Conservation (phyloP, 2,329 filamentous ascomycete genomes). For the Fusarium tuaranense region DNA sequence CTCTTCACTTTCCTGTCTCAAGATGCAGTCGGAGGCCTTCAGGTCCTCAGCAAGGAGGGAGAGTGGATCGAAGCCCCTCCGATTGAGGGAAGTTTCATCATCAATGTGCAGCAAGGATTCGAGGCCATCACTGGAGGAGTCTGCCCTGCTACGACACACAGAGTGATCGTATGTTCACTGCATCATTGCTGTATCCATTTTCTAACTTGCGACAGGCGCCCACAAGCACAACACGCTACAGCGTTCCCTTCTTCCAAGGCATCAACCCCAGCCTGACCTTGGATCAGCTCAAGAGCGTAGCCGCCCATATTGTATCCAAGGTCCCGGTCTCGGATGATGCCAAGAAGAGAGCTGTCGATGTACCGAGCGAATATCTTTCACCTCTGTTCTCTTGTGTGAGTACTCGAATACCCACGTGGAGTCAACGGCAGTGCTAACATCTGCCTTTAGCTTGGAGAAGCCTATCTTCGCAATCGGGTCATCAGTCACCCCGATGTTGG, state of each 20-base stretch:
- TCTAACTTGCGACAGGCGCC: not conserved
- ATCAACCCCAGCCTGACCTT: slow-evolving; percentile 6
- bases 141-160: slow-evolving; percentile 5
- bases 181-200: not conserved
- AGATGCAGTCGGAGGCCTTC: slow-evolving; percentile 2
- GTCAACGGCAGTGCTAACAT: not conserved
- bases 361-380: slow-evolving; percentile 6
- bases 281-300: not conserved
- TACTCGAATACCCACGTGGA: fast-evolving
- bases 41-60: slow-evolving; percentile 6
- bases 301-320: slow-evolving; percentile 7
- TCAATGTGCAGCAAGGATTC: slow-evolving; percentile 10
- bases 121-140: slow-evolving; percentile 15
- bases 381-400: slow-evolving; percentile 6
- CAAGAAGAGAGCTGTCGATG: slow-evolving; percentile 6
- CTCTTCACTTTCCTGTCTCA: slow-evolving; percentile 10
- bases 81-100: slow-evolving; percentile 11
- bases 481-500: slow-evolving; percentile 14
- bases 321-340: not conserved
- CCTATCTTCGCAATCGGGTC: slow-evolving; percentile 3
- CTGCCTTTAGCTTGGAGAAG: not conserved
- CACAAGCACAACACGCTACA: slow-evolving; percentile 10
- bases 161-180: not conserved
- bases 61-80: slow-evolving; percentile 7
- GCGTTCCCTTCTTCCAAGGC: slow-evolving; percentile 11